phyloP scores from a whole-genome alignment of 192 early-diverging fungal species.

The Mortierella hygrophila region DNA sequence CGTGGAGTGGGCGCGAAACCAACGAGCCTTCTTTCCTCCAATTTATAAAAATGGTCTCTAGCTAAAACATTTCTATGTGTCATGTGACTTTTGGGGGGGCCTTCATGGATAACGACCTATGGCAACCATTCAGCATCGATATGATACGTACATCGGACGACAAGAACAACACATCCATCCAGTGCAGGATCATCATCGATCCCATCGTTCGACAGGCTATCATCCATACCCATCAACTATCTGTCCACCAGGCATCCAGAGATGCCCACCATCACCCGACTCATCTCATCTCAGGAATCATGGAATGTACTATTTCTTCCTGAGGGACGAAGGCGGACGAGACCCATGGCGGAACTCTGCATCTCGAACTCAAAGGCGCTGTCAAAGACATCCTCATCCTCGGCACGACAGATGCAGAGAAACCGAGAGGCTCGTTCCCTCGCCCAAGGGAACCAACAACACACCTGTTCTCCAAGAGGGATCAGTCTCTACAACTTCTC shows the following conservation, averaged over 20 bases:
- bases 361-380: neutral
- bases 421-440: neutral
- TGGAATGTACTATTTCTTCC: neutral
- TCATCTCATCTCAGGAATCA: neutral
- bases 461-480: neutral
- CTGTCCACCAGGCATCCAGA: neutral
- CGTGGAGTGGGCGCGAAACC: neutral
- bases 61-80: conserved; percentile 3
- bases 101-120: neutral
- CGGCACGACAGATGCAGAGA: neutral
- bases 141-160: conserved; percentile 4
- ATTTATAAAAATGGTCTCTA: conserved; percentile 47
- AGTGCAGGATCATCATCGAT: conserved; percentile 15
- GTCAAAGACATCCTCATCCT: neutral
- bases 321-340: neutral
- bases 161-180: conserved; percentile 20
- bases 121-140: neutral
- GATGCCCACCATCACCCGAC: neutral
- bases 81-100: conserved; percentile 19
- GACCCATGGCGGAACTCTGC: conserved; percentile 17
- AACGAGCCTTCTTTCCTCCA: conserved; percentile 41
- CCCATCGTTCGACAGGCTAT: neutral
- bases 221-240: neutral
- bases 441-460: neutral
- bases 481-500: neutral